A percentile compares a stretch with the other conserved stretches of the same genome.
phyloP scores from a whole-genome alignment of 129 eudicot species.

The Centella asiatica region DNA sequence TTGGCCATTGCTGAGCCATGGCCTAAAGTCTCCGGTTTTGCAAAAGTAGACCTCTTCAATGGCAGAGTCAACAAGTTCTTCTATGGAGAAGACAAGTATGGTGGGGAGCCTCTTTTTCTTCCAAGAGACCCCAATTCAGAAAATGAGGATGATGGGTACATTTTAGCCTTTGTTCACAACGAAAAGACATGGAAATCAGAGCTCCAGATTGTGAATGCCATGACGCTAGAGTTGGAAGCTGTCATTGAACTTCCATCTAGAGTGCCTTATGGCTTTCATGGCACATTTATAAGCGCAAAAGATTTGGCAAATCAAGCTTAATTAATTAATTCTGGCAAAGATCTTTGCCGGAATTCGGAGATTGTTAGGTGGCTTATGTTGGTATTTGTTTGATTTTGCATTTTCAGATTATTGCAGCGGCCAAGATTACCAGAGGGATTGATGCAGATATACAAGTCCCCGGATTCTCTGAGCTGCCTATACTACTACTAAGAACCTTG shows the following conservation, averaged over 20 bases:
- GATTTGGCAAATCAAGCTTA: constrained; percentile 37
- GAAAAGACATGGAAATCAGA: constrained; percentile 52
- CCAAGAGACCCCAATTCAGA: constrained; percentile 18
- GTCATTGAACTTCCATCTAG: constrained; percentile 37
- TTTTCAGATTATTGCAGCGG: constrained; percentile 6
- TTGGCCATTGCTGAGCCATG: constrained; percentile 64
- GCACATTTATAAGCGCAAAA: constrained; percentile 43
- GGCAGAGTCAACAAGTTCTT: constrained; percentile 32
- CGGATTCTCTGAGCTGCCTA: constrained; percentile 18
- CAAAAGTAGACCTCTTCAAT: constrained; percentile 35
- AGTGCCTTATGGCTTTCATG: constrained; percentile 61
- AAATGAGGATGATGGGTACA: constrained; percentile 42
- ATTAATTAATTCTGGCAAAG: too few species aligned
- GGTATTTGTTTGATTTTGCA: constrained; percentile 3
- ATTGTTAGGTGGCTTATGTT: background rate
- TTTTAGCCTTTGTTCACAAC: constrained; percentile 44
- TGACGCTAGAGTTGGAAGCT: constrained; percentile 40
- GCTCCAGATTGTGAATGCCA: constrained; percentile 39
- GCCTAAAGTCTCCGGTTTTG: constrained; percentile 62
- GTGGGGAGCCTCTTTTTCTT: constrained; percentile 52
- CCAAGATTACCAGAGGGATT: constrained; percentile 27
- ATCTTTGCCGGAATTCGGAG: too few species aligned
- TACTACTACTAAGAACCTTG: background rate
- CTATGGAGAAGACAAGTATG: constrained; percentile 34
- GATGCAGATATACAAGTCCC: constrained; percentile 24